Base-by-base conservation (phyloP, 768 basidiomycete genomes). In the Leccinum disarticulatum region DNA sequence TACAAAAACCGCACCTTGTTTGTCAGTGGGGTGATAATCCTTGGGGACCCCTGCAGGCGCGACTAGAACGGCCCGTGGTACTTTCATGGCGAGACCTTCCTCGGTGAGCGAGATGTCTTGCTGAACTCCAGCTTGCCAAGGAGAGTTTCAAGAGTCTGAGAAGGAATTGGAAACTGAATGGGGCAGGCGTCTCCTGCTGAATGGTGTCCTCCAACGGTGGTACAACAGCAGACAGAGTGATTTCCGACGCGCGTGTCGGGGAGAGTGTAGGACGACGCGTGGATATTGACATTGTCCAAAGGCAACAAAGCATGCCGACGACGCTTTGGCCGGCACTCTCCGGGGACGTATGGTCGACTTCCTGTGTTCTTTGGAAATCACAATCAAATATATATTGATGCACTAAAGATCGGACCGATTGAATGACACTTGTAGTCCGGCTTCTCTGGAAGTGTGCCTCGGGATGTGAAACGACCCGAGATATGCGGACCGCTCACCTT, bases 221-320 rank as follows among this genome's bases (percentile, higher is more conserved):
- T 27, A 15, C 4, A 25, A 17, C 11, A 41, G 38, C n/a, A n/a
- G n/a, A n/a, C 8, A n/a, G 17, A 17, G 9, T 41, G 8, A 41
- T 41, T n/a, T 28, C 43, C 46, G 15, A 33, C 19, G 38, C 17
- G 17, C 0, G 17, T n/a, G 17, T 17, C 38, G 38, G 38, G 17
- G 19, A 9, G 17, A 22, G 35, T 14, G n/a, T n/a, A n/a, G 49
- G 41, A 36, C 27, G 4, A 8, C 3, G 15, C 5, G 28, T 7
- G 6, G 28, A 52, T 8, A 17, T 11, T 13, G 2, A 41, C 1
- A 6, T 19, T 3, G 1, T 25, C 31, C 28, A 17, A 19, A 2
- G 17, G 17, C 2, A 36, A 57, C 48, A 63, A 63, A 63, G 61
- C 54, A 36, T 4, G 8, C 11, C 10, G 17, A 17, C 33, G 60